phyloP scores from a whole-genome alignment of 225 moss, liverwort and hornwort genomes.

The Physcomitrellopsis africana region DNA sequence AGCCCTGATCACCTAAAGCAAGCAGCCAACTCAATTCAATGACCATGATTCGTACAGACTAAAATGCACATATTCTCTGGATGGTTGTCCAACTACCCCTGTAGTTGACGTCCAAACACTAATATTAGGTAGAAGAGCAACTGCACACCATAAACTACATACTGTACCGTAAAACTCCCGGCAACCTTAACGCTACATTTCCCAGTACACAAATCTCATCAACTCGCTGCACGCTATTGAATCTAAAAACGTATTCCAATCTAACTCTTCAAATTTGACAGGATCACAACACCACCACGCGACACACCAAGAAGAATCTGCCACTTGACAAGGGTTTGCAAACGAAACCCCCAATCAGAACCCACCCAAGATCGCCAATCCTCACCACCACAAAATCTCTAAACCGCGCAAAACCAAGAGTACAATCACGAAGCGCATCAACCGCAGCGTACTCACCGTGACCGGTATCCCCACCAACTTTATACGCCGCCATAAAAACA shows the following conservation, averaged over 20 bases:
- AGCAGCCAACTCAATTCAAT: background rate
- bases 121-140: background rate
- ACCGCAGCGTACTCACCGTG: constrained; percentile 56
- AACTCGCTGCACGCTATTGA: background rate
- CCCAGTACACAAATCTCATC: background rate
- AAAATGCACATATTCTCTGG: background rate
- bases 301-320: background rate
- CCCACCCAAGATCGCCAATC: background rate
- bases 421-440: background rate
- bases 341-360: background rate
- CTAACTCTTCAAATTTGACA: constrained; percentile 2
- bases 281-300: background rate
- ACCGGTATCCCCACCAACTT: constrained; percentile 71
- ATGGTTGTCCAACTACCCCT: background rate
- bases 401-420: background rate
- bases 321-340: background rate
- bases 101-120: background rate
- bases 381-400: background rate
- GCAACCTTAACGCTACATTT: background rate
- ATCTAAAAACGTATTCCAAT: background rate
- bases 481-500: constrained; percentile 66
- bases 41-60: background rate
- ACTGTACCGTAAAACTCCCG: background rate
- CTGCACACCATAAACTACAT: background rate
- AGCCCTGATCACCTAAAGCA: background rate